Evolutionary conservation across 805 yeast species (phyloP), one percentile per base, ranked within the genome.

Genomic region (Candida ficus): DNA sequence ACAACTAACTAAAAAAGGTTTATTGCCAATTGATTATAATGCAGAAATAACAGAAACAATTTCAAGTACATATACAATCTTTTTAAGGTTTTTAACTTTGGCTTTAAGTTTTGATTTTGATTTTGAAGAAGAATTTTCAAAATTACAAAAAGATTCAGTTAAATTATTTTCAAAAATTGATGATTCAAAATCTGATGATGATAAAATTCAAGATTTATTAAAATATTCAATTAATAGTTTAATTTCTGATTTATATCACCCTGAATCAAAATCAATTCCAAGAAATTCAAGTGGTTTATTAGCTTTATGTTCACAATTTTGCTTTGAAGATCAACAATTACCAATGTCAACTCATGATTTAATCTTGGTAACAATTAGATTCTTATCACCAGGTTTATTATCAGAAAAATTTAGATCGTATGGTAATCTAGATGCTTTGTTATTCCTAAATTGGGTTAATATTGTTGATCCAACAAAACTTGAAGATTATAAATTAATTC

Each of bases 91-190:
- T n/a, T 60, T 66, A 27, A 70, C 70, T 39, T 63, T 88, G 44
- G 72, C 83, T 1, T 53, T 68, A 25, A 76, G 93, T 4, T 75
- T 74, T 60, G 98, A 90, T 59, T 54, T 87, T 38, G 76, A 81
- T 38, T 62, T 79, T 11, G 62, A 61, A n/a, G 51, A 53, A 1
- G 59, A 61, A 18, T 70, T 81, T 33, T 45, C 49, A 3, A 48
- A 62, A 2, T 17, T 52, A 2, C 53, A 68, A 8, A 50, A 56
- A 4, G 66, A 67, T 26, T 60, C 80, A 2, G 60, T 57, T 31
- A 50, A 56, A 3, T 53, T 82, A 3, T 76, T 83, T 36, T 17
- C 51, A 7, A 57, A 56, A n/a, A 56, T 64, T 35, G 51, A 54
- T 16, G 48, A 54, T 29, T 52, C 53, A 16, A 56, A 62, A 36